Base-by-base conservation (phyloP, 2,329 filamentous ascomycete genomes). In the Aspergillus pseudoglaucus region DNA sequence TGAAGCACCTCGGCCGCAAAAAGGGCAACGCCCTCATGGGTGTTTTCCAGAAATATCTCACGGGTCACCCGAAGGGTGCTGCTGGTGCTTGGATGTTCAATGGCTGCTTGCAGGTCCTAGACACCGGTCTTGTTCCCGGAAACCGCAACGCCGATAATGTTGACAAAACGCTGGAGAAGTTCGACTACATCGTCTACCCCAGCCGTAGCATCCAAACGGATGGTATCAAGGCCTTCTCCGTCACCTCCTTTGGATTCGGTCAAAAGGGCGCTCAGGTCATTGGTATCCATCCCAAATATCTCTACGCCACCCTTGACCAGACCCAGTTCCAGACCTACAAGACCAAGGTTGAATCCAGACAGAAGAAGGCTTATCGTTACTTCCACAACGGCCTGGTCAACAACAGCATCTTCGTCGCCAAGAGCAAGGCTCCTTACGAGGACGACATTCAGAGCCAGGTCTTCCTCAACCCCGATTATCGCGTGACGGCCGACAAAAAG, bases 61-160 rank as follows among this genome's bases (percentile, higher is more conserved):
- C 94, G 47, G 93, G 93, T 71, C 93, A 98, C 69, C 93, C 93
- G 63, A 98, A 98, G 83, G 93, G 93, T 84, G 91, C 93, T 62
- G 93, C 93, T 51, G 93, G 93, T 77, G 93, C 91, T 43, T 98
- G 93, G 90, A 98, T 98, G 93, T 84, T 98, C 81, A 98, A 98
- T 77, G 93, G 93, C 57, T 93, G 88, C 69, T 76, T 98, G 68
- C 93, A 98, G 71, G 89, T 96, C 41, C 82, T 98, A 61, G 95
- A 97, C 77, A 85, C 81, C 45, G 93, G 93, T 64, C 78, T 98
- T 44, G 91, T 98, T 20, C 93, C 93, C 12, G 93, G 93, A 51
- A 98, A 98, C 76, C 87, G 90, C 63, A 98, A 98, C 61, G 93
- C 93, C 45, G 93, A 98, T 76, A 98, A 98, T 59, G 84, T 98